Percentiles rank a stretch among this genome's conserved stretches.
Conservation (phyloP, 2,329 filamentous ascomycete species). For the Xylaria sp. region DNA sequence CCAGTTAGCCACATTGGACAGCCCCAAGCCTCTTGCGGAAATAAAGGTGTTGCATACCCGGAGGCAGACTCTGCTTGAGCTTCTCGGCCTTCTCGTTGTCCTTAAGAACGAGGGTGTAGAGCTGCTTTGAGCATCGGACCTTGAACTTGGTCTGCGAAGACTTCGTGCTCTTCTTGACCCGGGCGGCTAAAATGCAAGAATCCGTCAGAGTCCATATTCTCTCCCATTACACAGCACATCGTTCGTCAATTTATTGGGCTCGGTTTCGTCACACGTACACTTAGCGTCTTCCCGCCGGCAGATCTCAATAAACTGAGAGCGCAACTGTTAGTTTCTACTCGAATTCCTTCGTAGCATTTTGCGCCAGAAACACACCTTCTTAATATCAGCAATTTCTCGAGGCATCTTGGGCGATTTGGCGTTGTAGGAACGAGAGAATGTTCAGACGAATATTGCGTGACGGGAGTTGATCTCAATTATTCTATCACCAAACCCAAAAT, state of each 20-base stretch:
- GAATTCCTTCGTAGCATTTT: not conserved
- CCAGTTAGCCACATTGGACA: conserved; percentile 23
- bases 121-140: conserved; percentile 95
- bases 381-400: conserved; percentile 97
- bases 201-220: conserved; percentile 39
- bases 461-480: conserved; percentile 28
- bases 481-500: conserved; percentile 37
- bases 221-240: conserved; percentile 13
- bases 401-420: conserved; percentile 82
- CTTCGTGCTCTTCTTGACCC: conserved; percentile 96
- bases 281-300: conserved; percentile 99
- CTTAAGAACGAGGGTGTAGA: conserved; percentile 99
- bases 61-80: conserved; percentile 98
- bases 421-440: conserved; percentile 34
- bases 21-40: not conserved
- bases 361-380: conserved; percentile 61
- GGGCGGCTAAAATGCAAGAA: conserved; percentile 65
- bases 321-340: conserved; percentile 39
- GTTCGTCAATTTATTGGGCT: conserved; percentile 4
- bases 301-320: conserved; percentile 95
- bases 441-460: conserved; percentile 25
- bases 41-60: conserved; percentile 69
- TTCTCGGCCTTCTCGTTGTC: conserved; percentile 99
- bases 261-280: conserved; percentile 69
- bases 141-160: conserved; percentile 99